Conservation (phyloP, 345 rosid genomes). For the Salix brachista region DNA sequence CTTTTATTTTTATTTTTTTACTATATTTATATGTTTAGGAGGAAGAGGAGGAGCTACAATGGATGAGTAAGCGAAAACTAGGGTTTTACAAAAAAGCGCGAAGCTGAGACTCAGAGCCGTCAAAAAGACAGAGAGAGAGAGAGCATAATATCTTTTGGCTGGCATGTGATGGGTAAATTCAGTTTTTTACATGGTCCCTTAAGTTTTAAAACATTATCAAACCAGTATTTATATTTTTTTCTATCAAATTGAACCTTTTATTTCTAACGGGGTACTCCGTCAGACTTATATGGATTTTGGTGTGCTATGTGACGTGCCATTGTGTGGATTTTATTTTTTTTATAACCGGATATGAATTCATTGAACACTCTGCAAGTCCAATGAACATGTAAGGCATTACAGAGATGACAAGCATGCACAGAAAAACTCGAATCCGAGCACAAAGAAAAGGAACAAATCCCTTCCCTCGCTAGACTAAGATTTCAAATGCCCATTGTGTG, state of each 20-base stretch:
- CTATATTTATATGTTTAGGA: too few species aligned
- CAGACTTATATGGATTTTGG: neutral
- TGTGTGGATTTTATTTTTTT: too few species aligned
- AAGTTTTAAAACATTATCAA: neutral
- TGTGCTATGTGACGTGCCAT: neutral
- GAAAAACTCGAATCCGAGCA: too few species aligned
- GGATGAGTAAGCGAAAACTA: neutral
- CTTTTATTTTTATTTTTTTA: too few species aligned
- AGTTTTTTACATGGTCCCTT: neutral
- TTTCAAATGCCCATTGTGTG: too few species aligned
- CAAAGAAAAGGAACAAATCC: too few species aligned
- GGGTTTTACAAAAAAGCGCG: slow-evolving; percentile 22
- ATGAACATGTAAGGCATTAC: too few species aligned
- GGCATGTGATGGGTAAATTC: neutral
- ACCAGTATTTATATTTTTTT: too few species aligned
- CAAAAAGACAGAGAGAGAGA: neutral
- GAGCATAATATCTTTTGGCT: neutral
- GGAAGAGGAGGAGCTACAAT: neutral
- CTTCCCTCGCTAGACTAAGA: too few species aligned
- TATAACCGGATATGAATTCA: rapidly evolving
- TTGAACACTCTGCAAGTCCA: too few species aligned
- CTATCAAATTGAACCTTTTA: too few species aligned
- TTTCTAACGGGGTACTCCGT: neutral
- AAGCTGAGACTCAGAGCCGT: neutral
- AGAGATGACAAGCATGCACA: too few species aligned